Evolutionary conservation across 2,329 filamentous ascomycete species (phyloP), one percentile per base, ranked within the genome.

Genomic region (Colletotrichum sp.): DNA sequence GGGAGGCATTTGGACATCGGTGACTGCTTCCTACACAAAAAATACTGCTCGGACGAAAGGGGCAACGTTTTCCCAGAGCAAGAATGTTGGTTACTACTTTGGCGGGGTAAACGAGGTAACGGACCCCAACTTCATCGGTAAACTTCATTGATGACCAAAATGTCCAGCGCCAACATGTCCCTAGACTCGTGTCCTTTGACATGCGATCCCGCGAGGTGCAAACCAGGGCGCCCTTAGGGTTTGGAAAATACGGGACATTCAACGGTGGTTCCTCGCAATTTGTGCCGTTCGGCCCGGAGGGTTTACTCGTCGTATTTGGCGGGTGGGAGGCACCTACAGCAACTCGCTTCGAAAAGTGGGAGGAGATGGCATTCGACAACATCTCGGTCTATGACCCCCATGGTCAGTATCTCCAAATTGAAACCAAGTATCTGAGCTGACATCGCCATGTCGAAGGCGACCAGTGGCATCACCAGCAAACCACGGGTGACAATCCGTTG

Each of bases 401-500:
- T 0, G 39, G 39, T 49, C 9, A 12, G 39, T 12, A 49, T n/a
- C 18, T 49, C 39, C 39, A 3, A n/a, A 3, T n/a, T 44, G 8
- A 3, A n/a, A 12, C 1, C 1, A n/a, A 6, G 39, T 10, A 0
- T 44, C 9, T 44, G 16, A 0, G 18, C 39, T 44, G 39, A 44
- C 39, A 44, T 44, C 16, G 3, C 39, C 18, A 44, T 44, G 18
- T 0, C 9, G 9, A 44, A 44, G 39, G 39, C 18, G 39, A n/a
- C 0, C 18, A 44, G 39, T 49, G 39, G 39, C 81, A 83, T 39
- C 79, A 71, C 8, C 85, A 87, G 70, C 70, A 70, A 32, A 83
- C 84, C 5, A 83, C 79, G 1, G 85, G 85, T 6, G 76, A 70
- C 8, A 72, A 78, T 4, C 84, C 85, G 1, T 77, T 78, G 0